phyloP scores from a whole-genome alignment of 2,329 filamentous ascomycete genomes.

The Pyrenophora teres region DNA sequence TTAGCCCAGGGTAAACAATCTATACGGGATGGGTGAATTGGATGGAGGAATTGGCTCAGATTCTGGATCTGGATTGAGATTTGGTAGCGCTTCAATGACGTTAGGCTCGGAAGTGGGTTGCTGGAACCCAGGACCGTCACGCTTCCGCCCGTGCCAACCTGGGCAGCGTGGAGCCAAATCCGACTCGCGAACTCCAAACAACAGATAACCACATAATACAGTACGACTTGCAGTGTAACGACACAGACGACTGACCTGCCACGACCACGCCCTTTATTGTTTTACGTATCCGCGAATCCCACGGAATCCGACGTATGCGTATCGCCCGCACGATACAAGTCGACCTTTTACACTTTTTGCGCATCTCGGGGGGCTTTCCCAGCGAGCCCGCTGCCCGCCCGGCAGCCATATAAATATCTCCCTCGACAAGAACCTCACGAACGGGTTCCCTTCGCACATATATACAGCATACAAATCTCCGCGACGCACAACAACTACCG shows the following conservation, averaged over 20 bases:
- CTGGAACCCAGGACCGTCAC: not conserved
- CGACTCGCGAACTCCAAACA: constrained; percentile 21
- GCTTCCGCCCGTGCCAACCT: constrained; percentile 24
- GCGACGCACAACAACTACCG: constrained; percentile 16
- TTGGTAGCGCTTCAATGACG: constrained; percentile 32
- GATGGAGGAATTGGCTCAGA: not conserved
- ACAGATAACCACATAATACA: constrained; percentile 22
- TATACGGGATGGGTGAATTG: not conserved
- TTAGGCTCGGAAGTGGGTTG: constrained; percentile 21
- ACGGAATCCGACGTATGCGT: not conserved
- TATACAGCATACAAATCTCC: constrained; percentile 2
- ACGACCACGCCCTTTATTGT: not conserved
- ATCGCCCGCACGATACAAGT: not conserved
- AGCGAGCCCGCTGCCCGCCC: constrained; percentile 8
- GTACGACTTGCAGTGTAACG: constrained; percentile 3
- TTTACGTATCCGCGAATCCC: not conserved
- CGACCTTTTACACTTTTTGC: constrained; percentile 4
- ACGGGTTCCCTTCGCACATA: constrained; percentile 7
- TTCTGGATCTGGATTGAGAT: constrained; percentile 9
- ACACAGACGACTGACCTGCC: not conserved
- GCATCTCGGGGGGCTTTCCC: constrained; percentile 8
- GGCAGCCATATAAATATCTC: constrained; percentile 11
- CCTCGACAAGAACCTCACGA: not conserved
- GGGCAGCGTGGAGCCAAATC: constrained; percentile 14
- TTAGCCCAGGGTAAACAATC: not conserved